Percentiles rank a stretch among this genome's conserved stretches.
phyloP scores from a whole-genome alignment of 768 basidiomycete species.

The Podaxis mareebaensis region DNA sequence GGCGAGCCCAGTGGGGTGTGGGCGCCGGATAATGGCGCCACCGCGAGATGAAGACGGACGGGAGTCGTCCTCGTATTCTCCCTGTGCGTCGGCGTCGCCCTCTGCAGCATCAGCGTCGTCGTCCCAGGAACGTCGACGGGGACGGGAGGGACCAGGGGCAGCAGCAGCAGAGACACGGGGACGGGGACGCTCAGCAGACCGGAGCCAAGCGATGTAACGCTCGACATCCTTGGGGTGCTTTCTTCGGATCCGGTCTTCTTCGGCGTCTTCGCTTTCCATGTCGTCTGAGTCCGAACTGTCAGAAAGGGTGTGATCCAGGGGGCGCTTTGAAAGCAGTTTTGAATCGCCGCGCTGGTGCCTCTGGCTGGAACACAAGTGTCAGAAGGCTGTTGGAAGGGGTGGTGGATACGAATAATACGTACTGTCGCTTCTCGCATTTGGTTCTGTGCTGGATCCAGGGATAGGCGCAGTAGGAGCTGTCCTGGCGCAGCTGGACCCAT shows the following conservation, averaged over 20 bases:
- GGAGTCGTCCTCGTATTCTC: constrained; percentile 24
- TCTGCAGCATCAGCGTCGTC: constrained; percentile 32
- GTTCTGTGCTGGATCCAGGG: constrained; percentile 79
- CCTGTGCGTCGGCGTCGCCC: constrained; percentile 28
- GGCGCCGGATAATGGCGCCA: constrained; percentile 22
- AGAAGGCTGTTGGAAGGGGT: not conserved
- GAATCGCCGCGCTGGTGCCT: constrained; percentile 54
- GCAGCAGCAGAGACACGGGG: not conserved
- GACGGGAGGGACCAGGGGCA: not conserved
- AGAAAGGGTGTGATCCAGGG: not conserved
- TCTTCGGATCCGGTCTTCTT: constrained; percentile 24
- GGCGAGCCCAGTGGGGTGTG: constrained; percentile 44
- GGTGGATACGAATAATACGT: constrained; percentile 27
- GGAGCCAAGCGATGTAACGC: constrained; percentile 18
- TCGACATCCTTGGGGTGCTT: constrained; percentile 17
- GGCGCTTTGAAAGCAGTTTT: constrained; percentile 1
- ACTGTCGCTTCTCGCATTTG: constrained; percentile 76
- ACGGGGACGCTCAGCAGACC: not conserved
- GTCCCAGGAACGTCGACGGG: constrained; percentile 13
- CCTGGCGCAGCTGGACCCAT: constrained; percentile 82
- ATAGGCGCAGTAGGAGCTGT: constrained; percentile 77
- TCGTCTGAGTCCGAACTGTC: constrained; percentile 27
- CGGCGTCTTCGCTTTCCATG: constrained; percentile 29
- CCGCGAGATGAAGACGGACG: not conserved
- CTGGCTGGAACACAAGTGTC: constrained; percentile 37